Conservation (phyloP, 306 rosid genomes). For the Quercus bicolor region DNA sequence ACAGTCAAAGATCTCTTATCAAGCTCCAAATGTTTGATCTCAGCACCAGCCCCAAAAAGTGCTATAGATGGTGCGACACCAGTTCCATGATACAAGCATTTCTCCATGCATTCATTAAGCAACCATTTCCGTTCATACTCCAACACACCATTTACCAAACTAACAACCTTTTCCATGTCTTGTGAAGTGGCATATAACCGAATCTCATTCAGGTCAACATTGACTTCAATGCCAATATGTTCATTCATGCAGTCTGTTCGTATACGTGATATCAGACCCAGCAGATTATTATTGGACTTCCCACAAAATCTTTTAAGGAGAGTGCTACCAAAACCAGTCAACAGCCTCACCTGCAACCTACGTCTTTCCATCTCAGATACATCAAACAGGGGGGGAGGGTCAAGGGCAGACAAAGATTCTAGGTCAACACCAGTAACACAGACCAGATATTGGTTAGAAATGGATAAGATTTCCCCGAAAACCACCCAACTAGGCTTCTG, state of each 20-base stretch:
- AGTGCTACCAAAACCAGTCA: constrained; percentile 67
- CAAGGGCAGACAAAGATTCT: constrained; percentile 42
- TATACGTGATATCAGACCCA: constrained; percentile 44
- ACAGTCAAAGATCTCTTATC: constrained; percentile 69
- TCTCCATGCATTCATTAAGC: constrained; percentile 71
- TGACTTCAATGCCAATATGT: constrained; percentile 63
- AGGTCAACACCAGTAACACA: constrained; percentile 73
- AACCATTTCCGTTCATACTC: constrained; percentile 58
- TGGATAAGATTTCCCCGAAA: constrained; percentile 72
- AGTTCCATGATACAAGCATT: constrained; percentile 64
- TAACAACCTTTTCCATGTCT: constrained; percentile 46
- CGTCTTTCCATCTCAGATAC: constrained; percentile 48
- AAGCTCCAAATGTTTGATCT: constrained; percentile 88
- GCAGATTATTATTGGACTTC: constrained; percentile 54
- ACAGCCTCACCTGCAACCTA: constrained; percentile 47
- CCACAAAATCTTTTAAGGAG: constrained; percentile 85
- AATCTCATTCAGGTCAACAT: constrained; percentile 54
- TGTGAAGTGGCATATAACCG: constrained; percentile 54
- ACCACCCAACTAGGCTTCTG: constrained; percentile 96
- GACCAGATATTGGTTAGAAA: constrained; percentile 61
- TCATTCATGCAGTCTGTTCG: constrained; percentile 55
- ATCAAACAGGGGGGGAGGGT: constrained; percentile 68
- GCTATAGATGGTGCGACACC: constrained; percentile 62
- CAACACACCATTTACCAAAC: constrained; percentile 41
- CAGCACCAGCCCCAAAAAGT: constrained; percentile 89